phyloP scores from a whole-genome alignment of 495 filamentous ascomycete species.

The Aspergillus ostianus region DNA sequence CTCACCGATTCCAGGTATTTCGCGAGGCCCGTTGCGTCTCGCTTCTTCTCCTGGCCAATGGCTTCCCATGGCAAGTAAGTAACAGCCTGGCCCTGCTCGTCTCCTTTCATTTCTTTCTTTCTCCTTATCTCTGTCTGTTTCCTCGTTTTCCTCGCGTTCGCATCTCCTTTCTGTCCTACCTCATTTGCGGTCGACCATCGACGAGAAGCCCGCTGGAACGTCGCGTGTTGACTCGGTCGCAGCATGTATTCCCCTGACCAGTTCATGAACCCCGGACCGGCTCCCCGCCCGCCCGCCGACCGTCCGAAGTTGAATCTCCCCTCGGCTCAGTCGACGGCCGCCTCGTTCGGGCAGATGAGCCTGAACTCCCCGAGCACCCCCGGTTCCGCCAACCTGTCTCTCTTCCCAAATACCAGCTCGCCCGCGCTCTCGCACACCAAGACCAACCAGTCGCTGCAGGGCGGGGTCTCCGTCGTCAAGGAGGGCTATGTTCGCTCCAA shows the following conservation, averaged over 20 bases:
- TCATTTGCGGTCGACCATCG: not conserved
- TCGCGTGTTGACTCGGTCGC: slow-evolving; percentile 3
- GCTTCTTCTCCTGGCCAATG: slow-evolving; percentile 12
- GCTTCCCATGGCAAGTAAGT: slow-evolving; percentile 46
- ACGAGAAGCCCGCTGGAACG: not conserved
- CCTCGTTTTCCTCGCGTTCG: not conserved
- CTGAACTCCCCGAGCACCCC: slow-evolving; percentile 66
- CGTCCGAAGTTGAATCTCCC: slow-evolving; percentile 72
- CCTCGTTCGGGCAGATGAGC: slow-evolving; percentile 73
- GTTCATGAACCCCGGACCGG: slow-evolving; percentile 97
- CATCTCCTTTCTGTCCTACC: not conserved
- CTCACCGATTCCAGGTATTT: not conserved
- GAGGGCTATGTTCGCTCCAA: slow-evolving; percentile 84
- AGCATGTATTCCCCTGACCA: slow-evolving; percentile 65
- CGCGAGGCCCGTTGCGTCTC: slow-evolving; percentile 12
- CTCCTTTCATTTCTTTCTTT: not conserved
- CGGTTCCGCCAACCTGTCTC: slow-evolving; percentile 41
- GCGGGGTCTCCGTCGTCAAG: slow-evolving; percentile 74
- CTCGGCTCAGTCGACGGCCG: slow-evolving; percentile 65
- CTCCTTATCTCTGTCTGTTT: not conserved
- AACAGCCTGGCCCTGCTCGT: not conserved
- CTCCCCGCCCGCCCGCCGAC: slow-evolving; percentile 84
- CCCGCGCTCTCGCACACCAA: slow-evolving; percentile 61
- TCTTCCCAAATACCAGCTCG: slow-evolving; percentile 62
- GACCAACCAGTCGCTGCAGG: slow-evolving; percentile 59